These are phyloP conservation scores for Debaryomyces fabryi DNA, from an alignment of 1,139 yeast genomes.

Conservation along the genomic window DNA sequence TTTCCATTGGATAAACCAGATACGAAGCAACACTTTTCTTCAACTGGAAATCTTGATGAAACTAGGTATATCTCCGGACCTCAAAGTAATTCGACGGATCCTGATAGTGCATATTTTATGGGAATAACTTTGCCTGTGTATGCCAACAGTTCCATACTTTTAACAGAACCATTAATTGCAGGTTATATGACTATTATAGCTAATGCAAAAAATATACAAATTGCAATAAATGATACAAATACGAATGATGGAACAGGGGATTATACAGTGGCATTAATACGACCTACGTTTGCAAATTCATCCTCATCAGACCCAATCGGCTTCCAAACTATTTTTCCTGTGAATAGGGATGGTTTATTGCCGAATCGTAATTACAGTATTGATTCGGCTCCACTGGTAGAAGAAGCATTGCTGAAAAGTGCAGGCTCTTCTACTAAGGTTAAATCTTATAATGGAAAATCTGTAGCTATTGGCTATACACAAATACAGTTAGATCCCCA, in stretches of 20 bases:
- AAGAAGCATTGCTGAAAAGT: constrained; percentile 36
- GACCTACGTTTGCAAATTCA: constrained; percentile 29
- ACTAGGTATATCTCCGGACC: constrained; percentile 64
- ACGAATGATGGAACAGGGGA: constrained; percentile 18
- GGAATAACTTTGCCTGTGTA: constrained; percentile 72
- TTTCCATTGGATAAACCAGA: constrained; percentile 55
- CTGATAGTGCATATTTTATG: constrained; percentile 44
- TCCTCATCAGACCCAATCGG: constrained; percentile 25
- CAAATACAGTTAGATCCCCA: constrained; percentile 51
- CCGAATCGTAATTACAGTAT: constrained; percentile 33
- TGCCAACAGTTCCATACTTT: constrained; percentile 70
- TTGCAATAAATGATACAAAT: constrained; percentile 53
- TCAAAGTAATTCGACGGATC: constrained; percentile 37
- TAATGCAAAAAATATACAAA: constrained; percentile 54
- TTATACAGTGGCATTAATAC: constrained; percentile 37
- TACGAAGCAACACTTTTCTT: constrained; percentile 38
- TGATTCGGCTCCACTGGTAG: constrained; percentile 38
- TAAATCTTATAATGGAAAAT: constrained; percentile 39
- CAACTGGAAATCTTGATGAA: constrained; percentile 21
- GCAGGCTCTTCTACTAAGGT: constrained; percentile 57
- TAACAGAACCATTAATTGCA: constrained; percentile 58
- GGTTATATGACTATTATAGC: constrained; percentile 76
- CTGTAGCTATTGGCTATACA: constrained; percentile 74
- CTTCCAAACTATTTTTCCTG: constrained; percentile 41
- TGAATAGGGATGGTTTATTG: constrained; percentile 14